Conservation (phyloP, 208 protist species). For the Angomonas deanei region DNA sequence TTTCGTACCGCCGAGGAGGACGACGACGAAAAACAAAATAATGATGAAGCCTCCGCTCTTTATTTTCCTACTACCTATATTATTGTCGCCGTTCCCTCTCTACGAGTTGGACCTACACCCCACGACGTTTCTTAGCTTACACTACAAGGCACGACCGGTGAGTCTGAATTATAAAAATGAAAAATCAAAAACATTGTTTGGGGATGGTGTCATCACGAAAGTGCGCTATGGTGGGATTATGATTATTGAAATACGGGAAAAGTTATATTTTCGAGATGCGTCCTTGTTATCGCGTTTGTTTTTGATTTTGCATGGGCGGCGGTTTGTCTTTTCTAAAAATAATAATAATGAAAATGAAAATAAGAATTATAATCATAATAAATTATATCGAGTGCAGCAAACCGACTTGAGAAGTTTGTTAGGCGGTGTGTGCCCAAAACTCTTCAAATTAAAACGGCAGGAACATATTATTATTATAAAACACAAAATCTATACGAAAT, state of each 20-base stretch:
- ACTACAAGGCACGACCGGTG: constrained; percentile 33
- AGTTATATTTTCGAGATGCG: constrained; percentile 23
- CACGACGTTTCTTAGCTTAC: constrained; percentile 21
- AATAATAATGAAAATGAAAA: background rate
- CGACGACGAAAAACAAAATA: background rate
- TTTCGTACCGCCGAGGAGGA: background rate
- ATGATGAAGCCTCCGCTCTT: constrained; percentile 17
- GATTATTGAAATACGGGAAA: constrained; percentile 53
- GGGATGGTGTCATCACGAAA: constrained; percentile 49
- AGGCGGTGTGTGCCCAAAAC: background rate
- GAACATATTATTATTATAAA: constrained; percentile 1
- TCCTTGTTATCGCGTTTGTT: constrained; percentile 20
- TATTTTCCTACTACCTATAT: constrained; percentile 57
- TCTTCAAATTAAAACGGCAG: background rate
- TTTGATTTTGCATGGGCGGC: background rate
- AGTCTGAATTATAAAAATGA: constrained; percentile 40
- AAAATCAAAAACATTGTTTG: constrained; percentile 36
- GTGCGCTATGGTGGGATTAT: constrained; percentile 58
- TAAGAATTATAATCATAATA: constrained; percentile 1
- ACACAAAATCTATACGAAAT: constrained; percentile 5
- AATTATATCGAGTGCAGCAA: background rate
- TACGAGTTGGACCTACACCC: constrained; percentile 51
- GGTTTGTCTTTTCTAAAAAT: constrained; percentile 5
- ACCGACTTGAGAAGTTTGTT: background rate
- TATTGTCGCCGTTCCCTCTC: constrained; percentile 47